Conservation (phyloP, 495 filamentous ascomycete species). For the Neohortaea acidophila region DNA sequence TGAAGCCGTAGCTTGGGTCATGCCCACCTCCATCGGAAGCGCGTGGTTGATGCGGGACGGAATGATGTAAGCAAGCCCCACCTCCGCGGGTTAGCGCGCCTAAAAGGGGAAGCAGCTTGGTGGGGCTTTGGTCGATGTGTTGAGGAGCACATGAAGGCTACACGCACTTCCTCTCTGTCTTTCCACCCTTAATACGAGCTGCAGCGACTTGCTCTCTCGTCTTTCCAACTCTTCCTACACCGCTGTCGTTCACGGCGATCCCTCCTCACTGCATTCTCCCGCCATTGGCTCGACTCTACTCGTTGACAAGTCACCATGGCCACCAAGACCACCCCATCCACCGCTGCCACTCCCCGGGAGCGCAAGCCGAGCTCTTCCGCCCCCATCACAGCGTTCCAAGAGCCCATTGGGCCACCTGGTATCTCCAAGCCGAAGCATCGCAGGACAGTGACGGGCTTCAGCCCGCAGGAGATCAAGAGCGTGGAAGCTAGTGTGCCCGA, state of each 20-base stretch:
- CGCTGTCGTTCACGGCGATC: not conserved
- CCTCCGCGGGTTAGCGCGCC: too few relatives aligned
- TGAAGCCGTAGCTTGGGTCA: too few relatives aligned
- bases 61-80: too few relatives aligned
- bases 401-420: conserved; percentile 54
- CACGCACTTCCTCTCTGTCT: too few relatives aligned
- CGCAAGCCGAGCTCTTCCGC: conserved; percentile 65
- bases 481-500: conserved; percentile 86
- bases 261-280: not conserved
- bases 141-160: too few relatives aligned
- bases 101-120: too few relatives aligned
- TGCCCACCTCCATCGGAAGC: too few relatives aligned
- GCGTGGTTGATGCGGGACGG: too few relatives aligned
- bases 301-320: not conserved
- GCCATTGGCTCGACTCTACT: not conserved
- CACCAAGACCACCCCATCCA: not conserved
- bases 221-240: not conserved
- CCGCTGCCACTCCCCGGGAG: conserved; percentile 29
- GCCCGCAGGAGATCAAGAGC: conserved; percentile 74
- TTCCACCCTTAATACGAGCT: too few relatives aligned
- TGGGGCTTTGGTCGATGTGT: too few relatives aligned
- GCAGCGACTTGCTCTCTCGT: too few relatives aligned
- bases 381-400: conserved; percentile 68
- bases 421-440: conserved; percentile 75
- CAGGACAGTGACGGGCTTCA: conserved; percentile 84